Conservation (phyloP, 2,329 filamentous ascomycete genomes). For the Blastomyces percursus region DNA sequence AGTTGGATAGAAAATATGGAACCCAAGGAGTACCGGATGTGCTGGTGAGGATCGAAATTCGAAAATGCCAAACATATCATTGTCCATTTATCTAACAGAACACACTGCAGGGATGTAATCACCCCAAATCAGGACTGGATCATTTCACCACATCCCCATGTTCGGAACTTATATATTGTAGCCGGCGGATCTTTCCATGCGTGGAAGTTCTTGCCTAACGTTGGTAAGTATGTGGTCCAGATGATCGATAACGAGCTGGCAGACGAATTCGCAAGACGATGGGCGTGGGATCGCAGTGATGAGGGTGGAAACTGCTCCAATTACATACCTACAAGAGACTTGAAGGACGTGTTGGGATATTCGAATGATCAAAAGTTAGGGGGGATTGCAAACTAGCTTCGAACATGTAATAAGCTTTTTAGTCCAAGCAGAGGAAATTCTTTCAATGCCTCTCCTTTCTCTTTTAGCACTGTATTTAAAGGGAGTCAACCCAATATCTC, state of each 20-base stretch:
- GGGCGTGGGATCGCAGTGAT: slow-evolving; percentile 8
- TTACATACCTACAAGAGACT: slow-evolving; percentile 8
- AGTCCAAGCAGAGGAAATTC: too few species aligned
- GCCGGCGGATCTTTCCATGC: slow-evolving; percentile 44
- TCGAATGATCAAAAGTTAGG: not conserved
- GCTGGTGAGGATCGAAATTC: slow-evolving; percentile 4
- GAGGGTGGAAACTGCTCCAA: slow-evolving; percentile 3
- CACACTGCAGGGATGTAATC: slow-evolving; percentile 37
- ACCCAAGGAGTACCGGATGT: slow-evolving; percentile 7
- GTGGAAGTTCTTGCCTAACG: slow-evolving; percentile 43
- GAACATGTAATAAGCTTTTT: not conserved
- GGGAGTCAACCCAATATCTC: not conserved
- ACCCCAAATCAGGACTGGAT: slow-evolving; percentile 45
- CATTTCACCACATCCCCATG: slow-evolving; percentile 40
- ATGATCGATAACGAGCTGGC: slow-evolving; percentile 31
- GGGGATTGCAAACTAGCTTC: not conserved
- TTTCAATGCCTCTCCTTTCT: not conserved
- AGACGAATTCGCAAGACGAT: not conserved
- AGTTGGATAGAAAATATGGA: not conserved
- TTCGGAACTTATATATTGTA: slow-evolving; percentile 36
- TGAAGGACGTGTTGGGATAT: slow-evolving; percentile 3
- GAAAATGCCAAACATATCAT: not conserved
- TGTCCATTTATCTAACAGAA: not conserved
- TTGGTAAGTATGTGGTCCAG: slow-evolving; percentile 42
- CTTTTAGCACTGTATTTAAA: not conserved